Evolutionary conservation across 2,329 filamentous ascomycete species (phyloP), one percentile per base, ranked within the genome.

Genomic region (Monosporascus sp.): DNA sequence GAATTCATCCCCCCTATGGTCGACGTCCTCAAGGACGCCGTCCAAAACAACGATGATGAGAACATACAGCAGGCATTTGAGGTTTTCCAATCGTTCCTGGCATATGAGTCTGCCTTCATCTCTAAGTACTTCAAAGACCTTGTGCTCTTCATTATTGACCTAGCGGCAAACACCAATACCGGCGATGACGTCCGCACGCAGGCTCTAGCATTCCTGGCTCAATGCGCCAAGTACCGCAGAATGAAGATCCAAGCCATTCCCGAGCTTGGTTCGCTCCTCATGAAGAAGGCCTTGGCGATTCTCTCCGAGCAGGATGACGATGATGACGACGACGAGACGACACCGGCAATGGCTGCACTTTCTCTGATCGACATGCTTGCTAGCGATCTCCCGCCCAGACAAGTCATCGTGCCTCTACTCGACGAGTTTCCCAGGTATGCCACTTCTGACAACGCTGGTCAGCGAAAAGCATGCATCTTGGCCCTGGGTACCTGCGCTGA

Each of bases 401-500:
- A 97, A 74, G 93, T 97, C 38, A 88, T 97, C 53, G 91, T 97
- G 22, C 93, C 94, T 47, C 81, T 99, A 2, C 84, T 99, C 35
- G 88, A 96, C 62, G 85, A 89, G 51, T 87, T 97, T 61, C 87
- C 90, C 38, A 82, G 83, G 61, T 97, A 94, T 68, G 90, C 93
- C 61, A 81, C 81, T 62, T 86, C 84, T 67, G 73, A 80, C 55
- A 82, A 95, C 65, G 81, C 91, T 37, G 86, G 90, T 63, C 88
- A 88, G 74, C 87, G 93, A 55, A 89, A 93, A 72, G 92, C 93
- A 51, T 92, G 89, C 72, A 94, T 97, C 67, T 80, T 97, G 58
- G 88, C 93, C 48, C 82, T 99, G 5, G 93, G 93, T 55, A 95
- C 93, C 77, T 93, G 90, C 63, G 93, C 96, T 51, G 94, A 97